Percentiles rank a stretch among this genome's conserved stretches.
These are phyloP conservation scores for Rhipidocladum racemiflorum DNA, from an alignment of 176 grass and related monocot genomes.

Conservation along the genomic window DNA sequence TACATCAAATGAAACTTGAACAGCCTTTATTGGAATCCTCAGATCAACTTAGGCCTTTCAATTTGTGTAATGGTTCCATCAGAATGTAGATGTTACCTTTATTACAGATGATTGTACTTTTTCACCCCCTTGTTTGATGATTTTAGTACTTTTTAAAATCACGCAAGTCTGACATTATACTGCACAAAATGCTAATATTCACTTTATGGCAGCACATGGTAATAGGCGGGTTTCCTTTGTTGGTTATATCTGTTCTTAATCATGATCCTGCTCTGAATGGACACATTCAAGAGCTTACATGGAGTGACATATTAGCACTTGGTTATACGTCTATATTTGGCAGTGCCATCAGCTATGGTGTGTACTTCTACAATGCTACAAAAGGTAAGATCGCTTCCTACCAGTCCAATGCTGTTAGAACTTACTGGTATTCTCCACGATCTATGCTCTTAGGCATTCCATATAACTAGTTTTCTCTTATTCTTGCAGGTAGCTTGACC, in stretches of 20 bases:
- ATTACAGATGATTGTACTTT: neutral
- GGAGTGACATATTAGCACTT: constrained; percentile 63
- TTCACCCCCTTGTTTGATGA: neutral
- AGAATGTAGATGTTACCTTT: neutral
- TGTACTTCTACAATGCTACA: constrained; percentile 95
- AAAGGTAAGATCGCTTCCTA: constrained; percentile 53
- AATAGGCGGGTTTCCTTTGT: constrained; percentile 75
- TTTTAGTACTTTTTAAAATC: neutral
- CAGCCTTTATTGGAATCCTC: constrained; percentile 1
- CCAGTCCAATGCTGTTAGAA: constrained; percentile 3
- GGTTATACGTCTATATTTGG: constrained; percentile 89
- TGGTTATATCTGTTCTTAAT: constrained; percentile 76
- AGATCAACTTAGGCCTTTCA: neutral
- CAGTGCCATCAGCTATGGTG: constrained; percentile 88
- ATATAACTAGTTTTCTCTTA: constrained; percentile 17
- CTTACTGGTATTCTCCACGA: neutral
- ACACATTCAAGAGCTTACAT: constrained; percentile 64
- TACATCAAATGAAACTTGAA: constrained; percentile 10
- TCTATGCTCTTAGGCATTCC: constrained; percentile 18
- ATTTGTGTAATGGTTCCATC: neutral
- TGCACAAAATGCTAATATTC: constrained; percentile 6
- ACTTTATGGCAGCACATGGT: constrained; percentile 76
- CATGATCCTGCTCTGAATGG: constrained; percentile 86
- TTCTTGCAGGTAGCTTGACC: constrained; percentile 77
- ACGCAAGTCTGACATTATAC: neutral